These are phyloP conservation scores for Platanus orientalis DNA, from an alignment of 164 flowering plant genomes.

Conservation along the genomic window DNA sequence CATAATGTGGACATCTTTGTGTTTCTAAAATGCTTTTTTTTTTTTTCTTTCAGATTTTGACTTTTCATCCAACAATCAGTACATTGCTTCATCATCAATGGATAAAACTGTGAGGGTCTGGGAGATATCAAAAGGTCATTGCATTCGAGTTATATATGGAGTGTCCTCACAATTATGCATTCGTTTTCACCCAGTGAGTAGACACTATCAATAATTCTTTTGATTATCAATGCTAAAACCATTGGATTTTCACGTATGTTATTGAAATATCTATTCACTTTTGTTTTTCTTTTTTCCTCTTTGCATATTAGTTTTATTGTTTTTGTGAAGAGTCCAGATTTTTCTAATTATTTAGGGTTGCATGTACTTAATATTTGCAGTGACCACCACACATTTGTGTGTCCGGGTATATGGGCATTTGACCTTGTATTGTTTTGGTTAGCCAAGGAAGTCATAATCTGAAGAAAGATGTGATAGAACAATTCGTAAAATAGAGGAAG, in stretches of 20 bases:
- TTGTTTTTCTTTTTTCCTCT: no score
- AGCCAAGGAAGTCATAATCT: no score
- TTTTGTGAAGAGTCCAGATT: no score
- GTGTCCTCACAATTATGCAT: constrained; percentile 85
- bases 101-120: constrained; percentile 97
- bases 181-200: constrained; percentile 97
- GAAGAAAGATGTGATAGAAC: no score
- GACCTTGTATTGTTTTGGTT: no score
- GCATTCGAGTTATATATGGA: constrained; percentile 92
- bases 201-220: neutral
- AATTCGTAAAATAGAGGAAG: no score
- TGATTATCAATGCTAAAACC: neutral
- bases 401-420: no score
- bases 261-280: no score
- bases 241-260: neutral
- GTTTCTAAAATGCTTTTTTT: constrained; percentile 15
- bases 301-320: no score
- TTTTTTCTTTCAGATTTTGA: constrained; percentile 74
- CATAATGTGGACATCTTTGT: neutral
- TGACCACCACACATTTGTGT: no score
- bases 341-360: no score
- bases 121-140: constrained; percentile 84
- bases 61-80: constrained; percentile 93
- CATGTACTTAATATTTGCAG: no score
- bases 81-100: constrained; percentile 89